A percentile compares a stretch with the other conserved stretches of the same genome.
phyloP scores from a whole-genome alignment of 768 basidiomycete species.

The Tephrocybe sp. region DNA sequence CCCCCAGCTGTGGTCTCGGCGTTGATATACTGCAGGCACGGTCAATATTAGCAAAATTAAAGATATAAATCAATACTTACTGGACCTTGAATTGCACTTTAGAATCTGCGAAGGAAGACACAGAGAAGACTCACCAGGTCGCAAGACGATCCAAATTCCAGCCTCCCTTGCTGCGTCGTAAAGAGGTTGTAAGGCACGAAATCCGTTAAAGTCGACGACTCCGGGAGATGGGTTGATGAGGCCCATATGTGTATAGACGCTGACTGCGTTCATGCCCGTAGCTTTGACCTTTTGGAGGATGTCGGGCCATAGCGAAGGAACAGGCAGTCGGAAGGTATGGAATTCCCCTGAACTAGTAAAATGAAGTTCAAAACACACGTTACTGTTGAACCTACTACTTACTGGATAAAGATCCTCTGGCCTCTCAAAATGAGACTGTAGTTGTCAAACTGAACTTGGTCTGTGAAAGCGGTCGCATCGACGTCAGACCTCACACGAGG shows the following conservation, averaged over 20 bases:
- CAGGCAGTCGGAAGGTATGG: constrained; percentile 80
- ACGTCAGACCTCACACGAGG: constrained; percentile 6
- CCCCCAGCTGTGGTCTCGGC: constrained; percentile 83
- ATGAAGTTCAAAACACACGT: no score
- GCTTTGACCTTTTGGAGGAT: constrained; percentile 82
- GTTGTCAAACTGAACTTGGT: constrained; percentile 57
- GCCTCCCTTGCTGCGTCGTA: constrained; percentile 73
- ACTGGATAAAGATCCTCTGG: constrained; percentile 75
- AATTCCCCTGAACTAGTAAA: constrained; percentile 74
- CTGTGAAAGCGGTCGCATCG: constrained; percentile 25
- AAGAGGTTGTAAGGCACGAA: constrained; percentile 66
- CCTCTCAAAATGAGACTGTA: constrained; percentile 70
- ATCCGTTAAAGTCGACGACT: constrained; percentile 71
- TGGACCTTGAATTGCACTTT: constrained; percentile 29
- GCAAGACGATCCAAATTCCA: constrained; percentile 77
- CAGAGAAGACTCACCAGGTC: constrained; percentile 61
- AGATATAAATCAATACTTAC: constrained; percentile 24
- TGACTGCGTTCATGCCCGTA: constrained; percentile 75
- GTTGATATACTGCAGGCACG: constrained; percentile 58
- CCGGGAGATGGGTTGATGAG: constrained; percentile 73
- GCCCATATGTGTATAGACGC: constrained; percentile 82
- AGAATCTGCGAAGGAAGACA: no score
- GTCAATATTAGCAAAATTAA: not conserved
- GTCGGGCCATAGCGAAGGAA: constrained; percentile 79
- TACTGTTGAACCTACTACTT: constrained; percentile 33